Evolutionary conservation across 148 eudicot species (phyloP), one percentile per base, ranked within the genome.

Genomic region (Tetragonia tetragonoides): DNA sequence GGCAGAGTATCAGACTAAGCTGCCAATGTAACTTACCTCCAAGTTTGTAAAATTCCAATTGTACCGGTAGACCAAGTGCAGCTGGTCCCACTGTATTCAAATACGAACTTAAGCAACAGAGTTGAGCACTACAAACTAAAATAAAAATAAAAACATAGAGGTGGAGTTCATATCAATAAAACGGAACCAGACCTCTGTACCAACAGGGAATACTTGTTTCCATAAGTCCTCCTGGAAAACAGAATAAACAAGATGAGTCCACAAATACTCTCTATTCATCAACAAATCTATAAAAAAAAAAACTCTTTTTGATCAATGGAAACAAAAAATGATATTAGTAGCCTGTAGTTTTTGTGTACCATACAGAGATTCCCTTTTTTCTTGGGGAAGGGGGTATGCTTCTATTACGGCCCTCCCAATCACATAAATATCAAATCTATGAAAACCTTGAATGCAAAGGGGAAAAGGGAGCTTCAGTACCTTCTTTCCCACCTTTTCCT

Each of bases 141-240:
- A 40, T 17, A n/a, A 44, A n/a, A 12, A 24, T 0, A 10, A 39
- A 49, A 49, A 41, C 49, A 70, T 15, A 56, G 12, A 63, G 40
- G 39, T 56, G 39, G 57, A 38, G 42, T 12, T 54, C 15, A 21
- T 20, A 64, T 49, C 16, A 80, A 9, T 53, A 70, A 64, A 73
- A n/a, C 4, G 12, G 44, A n/a, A 73, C 20, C 87, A 80, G 51
- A 93, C 99, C 99, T 96, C 99, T 6, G 98, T 96, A 59, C 99
- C 99, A 72, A 96, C 97, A n/a, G 99, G 99, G 73, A 96, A 93
- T 51, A 89, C 90, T 89, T 96, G 87, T 82, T 91, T 85, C 99
- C 98, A 96, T 62, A 96, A 81, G 77, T 96, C 99, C 86, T 96
- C 98, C 99, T 96, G 90, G 76, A 83, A 87, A 79, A 83, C 11